phyloP scores from a whole-genome alignment of 2,329 filamentous ascomycete genomes.

The Fusarium hostae region DNA sequence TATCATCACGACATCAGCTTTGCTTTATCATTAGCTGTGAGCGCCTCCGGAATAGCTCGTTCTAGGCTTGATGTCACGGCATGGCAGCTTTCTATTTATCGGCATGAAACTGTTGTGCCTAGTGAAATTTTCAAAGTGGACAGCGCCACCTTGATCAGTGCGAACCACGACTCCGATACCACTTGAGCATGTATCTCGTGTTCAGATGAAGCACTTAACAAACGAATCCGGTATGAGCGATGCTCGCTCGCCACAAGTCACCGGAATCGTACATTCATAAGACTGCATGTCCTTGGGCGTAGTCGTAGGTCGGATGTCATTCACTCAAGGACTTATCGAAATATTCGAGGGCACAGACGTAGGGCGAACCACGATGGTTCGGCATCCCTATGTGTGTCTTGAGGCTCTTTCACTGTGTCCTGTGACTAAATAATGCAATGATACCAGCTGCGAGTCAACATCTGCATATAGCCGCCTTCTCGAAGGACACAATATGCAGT shows the following conservation, averaged over 20 bases:
- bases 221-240: background rate
- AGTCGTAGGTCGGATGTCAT: background rate
- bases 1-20: background rate
- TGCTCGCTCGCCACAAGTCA: conserved; percentile 22
- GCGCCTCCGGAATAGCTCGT: background rate
- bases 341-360: background rate
- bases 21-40: background rate
- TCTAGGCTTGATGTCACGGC: conserved; percentile 2
- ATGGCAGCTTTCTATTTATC: background rate
- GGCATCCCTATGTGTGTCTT: background rate
- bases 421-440: conserved; percentile 4
- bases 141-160: conserved; percentile 12
- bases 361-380: background rate
- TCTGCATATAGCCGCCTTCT: conserved; percentile 22
- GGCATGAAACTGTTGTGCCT: conserved; percentile 6
- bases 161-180: conserved; percentile 15
- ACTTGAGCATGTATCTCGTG: conserved; percentile 33
- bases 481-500: conserved; percentile 27
- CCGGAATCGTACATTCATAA: conserved; percentile 24
- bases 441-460: conserved; percentile 3
- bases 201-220: conserved; percentile 27
- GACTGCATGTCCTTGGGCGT: background rate
- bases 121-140: conserved; percentile 17
- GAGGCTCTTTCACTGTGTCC: conserved; percentile 7
- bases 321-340: background rate